These are phyloP conservation scores for Malus sieversii DNA, from an alignment of 306 rosid species.

Conservation along the genomic window DNA sequence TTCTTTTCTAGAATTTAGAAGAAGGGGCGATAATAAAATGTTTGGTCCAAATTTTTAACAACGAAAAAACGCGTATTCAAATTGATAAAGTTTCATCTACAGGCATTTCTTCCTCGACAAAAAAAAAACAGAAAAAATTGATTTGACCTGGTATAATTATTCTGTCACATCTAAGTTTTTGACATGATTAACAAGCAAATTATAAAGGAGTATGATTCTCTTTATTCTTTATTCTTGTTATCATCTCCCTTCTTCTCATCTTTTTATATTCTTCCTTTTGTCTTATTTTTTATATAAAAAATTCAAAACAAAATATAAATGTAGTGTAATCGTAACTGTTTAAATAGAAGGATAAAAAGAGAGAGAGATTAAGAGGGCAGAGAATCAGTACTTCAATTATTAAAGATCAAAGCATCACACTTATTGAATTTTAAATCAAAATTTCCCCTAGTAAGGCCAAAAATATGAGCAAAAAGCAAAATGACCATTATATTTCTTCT, in stretches of 20 bases:
- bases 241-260: too few relatives aligned
- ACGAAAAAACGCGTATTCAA: neutral
- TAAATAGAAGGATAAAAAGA: fast-evolving
- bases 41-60: neutral
- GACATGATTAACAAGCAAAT: neutral
- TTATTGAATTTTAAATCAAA: neutral
- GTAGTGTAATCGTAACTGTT: fast-evolving
- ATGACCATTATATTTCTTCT: neutral
- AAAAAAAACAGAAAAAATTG: too few relatives aligned
- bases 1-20: neutral
- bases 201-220: too few relatives aligned
- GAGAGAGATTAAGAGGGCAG: fast-evolving
- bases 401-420: neutral
- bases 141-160: neutral
- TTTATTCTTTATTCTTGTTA: too few relatives aligned
- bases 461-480: neutral
- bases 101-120: too few relatives aligned
- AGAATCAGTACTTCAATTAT: too few relatives aligned
- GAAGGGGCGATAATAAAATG: neutral
- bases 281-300: too few relatives aligned
- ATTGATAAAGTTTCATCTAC: too few relatives aligned
- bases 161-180: neutral
- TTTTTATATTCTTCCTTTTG: fast-evolving
- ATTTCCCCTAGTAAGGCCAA: neutral
- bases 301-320: too few relatives aligned